These are phyloP conservation scores for Smallanthus sonchifolius DNA, from an alignment of 129 eudicot genomes.

Conservation along the genomic window DNA sequence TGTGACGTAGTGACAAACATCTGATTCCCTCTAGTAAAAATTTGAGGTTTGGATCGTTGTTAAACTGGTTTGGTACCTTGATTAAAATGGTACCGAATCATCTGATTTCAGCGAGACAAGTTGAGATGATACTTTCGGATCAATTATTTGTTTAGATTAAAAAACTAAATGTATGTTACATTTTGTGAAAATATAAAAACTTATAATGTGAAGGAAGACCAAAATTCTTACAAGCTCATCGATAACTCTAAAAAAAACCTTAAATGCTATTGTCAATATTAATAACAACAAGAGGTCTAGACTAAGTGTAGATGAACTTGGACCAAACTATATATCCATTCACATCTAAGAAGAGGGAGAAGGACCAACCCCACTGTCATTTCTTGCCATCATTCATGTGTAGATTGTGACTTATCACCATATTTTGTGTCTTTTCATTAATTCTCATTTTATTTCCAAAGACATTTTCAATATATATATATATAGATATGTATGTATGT, in stretches of 20 bases:
- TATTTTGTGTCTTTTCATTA: conserved; percentile 11
- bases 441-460: neutral
- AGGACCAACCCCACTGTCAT: conserved; percentile 5
- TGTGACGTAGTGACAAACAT: no score
- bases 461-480: neutral
- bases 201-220: neutral
- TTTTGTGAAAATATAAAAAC: no score
- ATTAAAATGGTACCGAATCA: neutral
- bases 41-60: no score
- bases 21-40: no score
- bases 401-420: conserved; percentile 19
- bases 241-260: neutral
- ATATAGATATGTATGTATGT: no score
- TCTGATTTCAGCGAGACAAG: neutral
- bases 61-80: neutral
- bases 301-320: neutral
- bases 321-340: neutral
- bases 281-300: neutral
- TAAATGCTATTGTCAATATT: conserved; percentile 1
- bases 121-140: neutral
- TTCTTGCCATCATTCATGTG: conserved; percentile 1
- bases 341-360: neutral
- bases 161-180: no score
- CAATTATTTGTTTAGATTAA: no score
- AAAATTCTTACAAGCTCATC: neutral